phyloP scores from a whole-genome alignment of 306 rosid genomes.

The Nissolia schottii region DNA sequence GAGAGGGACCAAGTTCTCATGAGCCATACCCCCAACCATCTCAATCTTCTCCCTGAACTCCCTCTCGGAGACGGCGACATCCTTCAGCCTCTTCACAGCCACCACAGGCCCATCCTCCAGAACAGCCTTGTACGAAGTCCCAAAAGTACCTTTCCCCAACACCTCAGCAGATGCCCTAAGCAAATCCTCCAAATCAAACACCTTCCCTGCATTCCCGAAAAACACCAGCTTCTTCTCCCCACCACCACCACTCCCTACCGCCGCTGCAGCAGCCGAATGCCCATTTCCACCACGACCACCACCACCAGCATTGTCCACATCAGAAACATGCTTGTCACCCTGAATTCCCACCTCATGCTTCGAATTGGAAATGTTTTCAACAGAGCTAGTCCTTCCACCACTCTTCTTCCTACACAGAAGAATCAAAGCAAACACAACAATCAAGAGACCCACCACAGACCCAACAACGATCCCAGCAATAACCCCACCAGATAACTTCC shows the following conservation, averaged over 20 bases:
- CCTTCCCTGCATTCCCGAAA: constrained; percentile 42
- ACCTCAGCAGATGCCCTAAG: constrained; percentile 78
- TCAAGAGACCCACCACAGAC: constrained; percentile 42
- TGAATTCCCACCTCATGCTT: constrained; percentile 35
- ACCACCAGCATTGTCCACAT: constrained; percentile 36
- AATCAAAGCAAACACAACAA: constrained; percentile 40
- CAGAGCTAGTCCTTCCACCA: constrained; percentile 36
- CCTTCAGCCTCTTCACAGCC: constrained; percentile 66
- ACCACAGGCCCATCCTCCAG: constrained; percentile 53
- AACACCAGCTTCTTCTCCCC: constrained; percentile 49
- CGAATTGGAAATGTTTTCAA: constrained; percentile 32
- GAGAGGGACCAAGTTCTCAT: constrained; percentile 61
- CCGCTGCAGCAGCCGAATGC: constrained; percentile 23
- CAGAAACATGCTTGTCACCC: constrained; percentile 30
- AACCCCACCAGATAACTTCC: constrained; percentile 52
- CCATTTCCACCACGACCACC: constrained; percentile 28
- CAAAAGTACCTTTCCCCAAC: constrained; percentile 67
- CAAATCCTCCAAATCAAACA: constrained; percentile 65
- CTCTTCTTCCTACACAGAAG: constrained; percentile 42
- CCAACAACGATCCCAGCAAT: constrained; percentile 62
- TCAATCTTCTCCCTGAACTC: constrained; percentile 66
- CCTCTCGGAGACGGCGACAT: constrained; percentile 48
- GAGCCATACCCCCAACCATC: constrained; percentile 55
- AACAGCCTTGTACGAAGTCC: constrained; percentile 63
- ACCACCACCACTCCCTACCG: constrained; percentile 20